phyloP scores from a whole-genome alignment of 2,329 filamentous ascomycete genomes.

The Penicillium sp. region DNA sequence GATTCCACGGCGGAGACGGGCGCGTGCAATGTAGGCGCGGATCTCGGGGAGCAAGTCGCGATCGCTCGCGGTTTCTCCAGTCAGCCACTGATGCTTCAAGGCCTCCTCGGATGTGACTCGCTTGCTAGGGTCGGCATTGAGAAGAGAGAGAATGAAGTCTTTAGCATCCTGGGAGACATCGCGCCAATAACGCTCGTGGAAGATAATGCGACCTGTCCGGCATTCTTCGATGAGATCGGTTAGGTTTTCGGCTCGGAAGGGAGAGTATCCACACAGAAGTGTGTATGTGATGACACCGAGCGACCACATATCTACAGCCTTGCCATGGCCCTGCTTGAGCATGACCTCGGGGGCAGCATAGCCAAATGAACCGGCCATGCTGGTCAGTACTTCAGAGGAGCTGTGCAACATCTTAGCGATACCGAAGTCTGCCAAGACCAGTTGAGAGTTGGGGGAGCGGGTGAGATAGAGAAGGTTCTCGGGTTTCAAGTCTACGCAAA shows the following conservation, averaged over 20 bases:
- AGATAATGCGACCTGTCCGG: constrained; percentile 76
- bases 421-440: constrained; percentile 95
- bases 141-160: constrained; percentile 80
- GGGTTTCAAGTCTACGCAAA: constrained; percentile 78
- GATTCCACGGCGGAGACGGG: constrained; percentile 87
- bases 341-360: constrained; percentile 98
- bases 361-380: constrained; percentile 97
- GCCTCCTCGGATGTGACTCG: constrained; percentile 79
- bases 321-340: constrained; percentile 95
- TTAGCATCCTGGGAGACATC: constrained; percentile 95
- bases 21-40: constrained; percentile 87
- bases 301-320: constrained; percentile 99
- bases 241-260: constrained; percentile 92
- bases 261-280: constrained; percentile 94
- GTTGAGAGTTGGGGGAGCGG: constrained; percentile 70
- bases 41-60: constrained; percentile 98
- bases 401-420: constrained; percentile 97
- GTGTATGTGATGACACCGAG: constrained; percentile 99
- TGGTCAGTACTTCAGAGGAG: constrained; percentile 87
- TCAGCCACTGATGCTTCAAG: constrained; percentile 82
- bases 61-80: constrained; percentile 84
- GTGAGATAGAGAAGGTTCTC: constrained; percentile 96
- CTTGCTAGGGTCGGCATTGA: constrained; percentile 74
- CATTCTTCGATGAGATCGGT: constrained; percentile 94
- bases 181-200: constrained; percentile 98